Evolutionary conservation across 139 green algal genomes (phyloP).

Genomic region (Chlorella sp.): DNA sequence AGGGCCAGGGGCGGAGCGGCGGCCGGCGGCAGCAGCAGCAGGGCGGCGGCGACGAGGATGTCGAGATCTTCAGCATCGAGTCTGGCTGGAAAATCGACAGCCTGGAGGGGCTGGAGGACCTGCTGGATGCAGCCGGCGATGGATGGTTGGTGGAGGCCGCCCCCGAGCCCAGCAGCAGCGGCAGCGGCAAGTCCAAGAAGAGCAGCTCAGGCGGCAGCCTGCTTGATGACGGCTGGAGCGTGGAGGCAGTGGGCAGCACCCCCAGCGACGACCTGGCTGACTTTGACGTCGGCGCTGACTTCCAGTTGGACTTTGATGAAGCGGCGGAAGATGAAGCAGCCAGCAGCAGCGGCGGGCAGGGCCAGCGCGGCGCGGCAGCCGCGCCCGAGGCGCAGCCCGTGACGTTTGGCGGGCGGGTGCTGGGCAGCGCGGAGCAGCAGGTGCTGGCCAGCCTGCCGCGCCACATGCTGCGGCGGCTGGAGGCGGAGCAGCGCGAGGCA

Average conservation of each 20-base stretch:
- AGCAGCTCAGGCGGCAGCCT: neutral
- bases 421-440: slow-evolving; percentile 15
- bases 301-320: neutral
- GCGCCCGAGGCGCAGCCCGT: neutral
- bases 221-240: slow-evolving; percentile 8
- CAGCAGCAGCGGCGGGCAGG: neutral
- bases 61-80: slow-evolving; percentile 54
- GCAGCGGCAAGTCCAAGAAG: neutral
- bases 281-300: neutral
- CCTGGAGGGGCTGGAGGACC: slow-evolving; percentile 2
- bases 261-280: neutral
- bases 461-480: slow-evolving; percentile 20
- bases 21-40: neutral
- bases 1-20: neutral
- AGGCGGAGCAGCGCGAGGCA: slow-evolving; percentile 23
- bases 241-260: slow-evolving; percentile 8
- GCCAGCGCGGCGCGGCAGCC: neutral
- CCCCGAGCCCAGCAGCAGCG: slow-evolving; percentile 10
- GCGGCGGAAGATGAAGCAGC: neutral
- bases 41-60: slow-evolving; percentile 25
- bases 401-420: slow-evolving; percentile 1
- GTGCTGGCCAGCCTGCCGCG: slow-evolving; percentile 37
- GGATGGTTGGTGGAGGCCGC: slow-evolving; percentile 10
- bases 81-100: slow-evolving; percentile 47
- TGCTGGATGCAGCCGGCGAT: slow-evolving; percentile 3